Conservation (phyloP, 805 yeast genomes). For the Pachysolen tannophilus region DNA sequence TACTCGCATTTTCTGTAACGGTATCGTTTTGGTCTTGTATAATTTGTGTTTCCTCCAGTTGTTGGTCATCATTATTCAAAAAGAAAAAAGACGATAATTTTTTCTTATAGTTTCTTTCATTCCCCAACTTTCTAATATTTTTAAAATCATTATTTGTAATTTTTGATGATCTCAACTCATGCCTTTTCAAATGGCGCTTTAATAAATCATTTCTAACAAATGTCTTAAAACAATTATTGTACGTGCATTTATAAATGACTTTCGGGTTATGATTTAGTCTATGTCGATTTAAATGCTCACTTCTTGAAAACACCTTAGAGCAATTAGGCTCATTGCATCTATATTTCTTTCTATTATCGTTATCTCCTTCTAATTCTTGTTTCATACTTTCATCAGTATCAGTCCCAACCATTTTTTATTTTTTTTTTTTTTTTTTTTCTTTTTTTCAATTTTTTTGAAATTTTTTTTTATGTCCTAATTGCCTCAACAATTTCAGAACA, state of each 20-base stretch:
- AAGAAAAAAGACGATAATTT: conserved; percentile 1
- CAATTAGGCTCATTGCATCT: conserved; percentile 30
- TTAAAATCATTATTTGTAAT: conserved; percentile 7
- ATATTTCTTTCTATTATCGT: not conserved
- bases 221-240: conserved; percentile 44
- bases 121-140: conserved; percentile 7
- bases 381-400: too few relatives aligned
- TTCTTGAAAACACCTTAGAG: conserved; percentile 46
- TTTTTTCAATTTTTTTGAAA: too few relatives aligned
- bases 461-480: too few relatives aligned
- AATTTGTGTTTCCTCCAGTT: conserved; percentile 2
- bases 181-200: conserved; percentile 35
- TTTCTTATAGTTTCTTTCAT: conserved; percentile 5
- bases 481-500: too few relatives aligned
- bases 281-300: conserved; percentile 60
- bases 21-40: not conserved
- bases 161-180: conserved; percentile 18
- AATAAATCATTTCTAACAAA: conserved; percentile 57
- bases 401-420: too few relatives aligned
- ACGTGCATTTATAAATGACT: conserved; percentile 44
- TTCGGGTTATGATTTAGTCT: conserved; percentile 52
- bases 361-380: too few relatives aligned
- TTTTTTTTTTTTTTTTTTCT: too few relatives aligned
- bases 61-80: conserved; percentile 1
- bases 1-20: not conserved